A percentile compares a stretch with the other conserved stretches of the same genome.
phyloP scores from a whole-genome alignment of 2,329 filamentous ascomycete genomes.

The Cladorrhinum sp. region DNA sequence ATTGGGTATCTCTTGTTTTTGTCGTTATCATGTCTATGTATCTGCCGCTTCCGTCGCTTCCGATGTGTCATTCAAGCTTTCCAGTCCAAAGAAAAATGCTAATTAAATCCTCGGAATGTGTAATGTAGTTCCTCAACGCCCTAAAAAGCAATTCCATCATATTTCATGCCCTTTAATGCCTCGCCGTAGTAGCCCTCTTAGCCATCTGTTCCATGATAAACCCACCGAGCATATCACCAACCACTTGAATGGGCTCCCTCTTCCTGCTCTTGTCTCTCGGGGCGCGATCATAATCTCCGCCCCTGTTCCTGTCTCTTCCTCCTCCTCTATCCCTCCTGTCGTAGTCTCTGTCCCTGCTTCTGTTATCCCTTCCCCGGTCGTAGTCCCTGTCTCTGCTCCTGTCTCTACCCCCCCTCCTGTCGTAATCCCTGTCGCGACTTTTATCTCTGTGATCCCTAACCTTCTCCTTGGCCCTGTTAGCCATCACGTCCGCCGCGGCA shows the following conservation, averaged over 20 bases:
- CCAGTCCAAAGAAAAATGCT: background rate
- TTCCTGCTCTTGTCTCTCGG: background rate
- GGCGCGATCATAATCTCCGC: background rate
- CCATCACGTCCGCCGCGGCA: constrained; percentile 18
- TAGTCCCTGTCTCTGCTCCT: background rate
- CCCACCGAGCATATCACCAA: constrained; percentile 1
- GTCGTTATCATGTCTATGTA: background rate
- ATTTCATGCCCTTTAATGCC: background rate
- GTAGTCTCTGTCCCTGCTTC: background rate
- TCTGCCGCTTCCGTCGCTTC: background rate
- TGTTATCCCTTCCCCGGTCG: background rate
- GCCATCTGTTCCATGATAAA: constrained; percentile 1
- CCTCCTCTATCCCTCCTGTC: constrained; percentile 1
- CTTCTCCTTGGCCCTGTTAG: background rate
- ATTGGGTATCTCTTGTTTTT: background rate
- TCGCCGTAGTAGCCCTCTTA: background rate
- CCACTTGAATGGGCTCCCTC: background rate
- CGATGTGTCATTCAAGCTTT: no score
- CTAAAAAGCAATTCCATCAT: background rate
- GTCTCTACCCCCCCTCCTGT: background rate
- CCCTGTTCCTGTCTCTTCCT: background rate
- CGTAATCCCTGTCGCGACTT: background rate
- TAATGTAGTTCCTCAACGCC: no score
- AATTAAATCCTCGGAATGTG: no score
- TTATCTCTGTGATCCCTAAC: background rate